Evolutionary conservation across 148 eudicot genomes (phyloP), one percentile per base, ranked within the genome.

Genomic region (Rhododendron williamsianum): DNA sequence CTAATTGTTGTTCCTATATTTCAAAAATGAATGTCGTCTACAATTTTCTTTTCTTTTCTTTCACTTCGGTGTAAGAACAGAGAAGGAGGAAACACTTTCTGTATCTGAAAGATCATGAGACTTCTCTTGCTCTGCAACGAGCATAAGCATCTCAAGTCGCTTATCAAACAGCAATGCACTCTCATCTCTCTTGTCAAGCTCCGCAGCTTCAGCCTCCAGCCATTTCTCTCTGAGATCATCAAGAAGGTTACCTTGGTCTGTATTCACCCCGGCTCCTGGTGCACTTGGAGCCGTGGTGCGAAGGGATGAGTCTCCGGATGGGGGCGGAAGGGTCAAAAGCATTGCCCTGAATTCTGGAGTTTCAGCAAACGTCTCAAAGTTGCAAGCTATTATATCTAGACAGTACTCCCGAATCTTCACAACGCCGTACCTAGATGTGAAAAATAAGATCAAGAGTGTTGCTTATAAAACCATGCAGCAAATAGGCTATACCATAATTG

Each of bases 221-320:
- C 99, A 96, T 83, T 95, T 95, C 82, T 97, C 99, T 83, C 98
- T 89, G 77, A 95, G 90, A 90, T 97, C 99, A 88, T 97, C 99
- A 51, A 97, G 94, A 84, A 97, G 71, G 83, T 97, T 97, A 33
- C 91, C 94, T 83, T 90, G 94, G 82, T 89, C 90, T 43, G 78
- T 81, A 77, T 81, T 91, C 63, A 87, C 90, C 87, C 93, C 95
- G 30, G 94, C 94, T 86, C 99, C 99, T 2, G 99, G 99, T 41
- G 99, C 99, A 92, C 93, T 97, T 58, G 99, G 99, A 56, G 91
- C 96, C 16, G 99, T 97, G 72, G 99, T 97, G 35, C 99, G 90
- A 54, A 94, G 96, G 33, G 96, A 92, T 9, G 98, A 94, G 87
- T 97, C 98, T 82, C 99, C 99, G 23, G 99, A 97, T 77, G 99